Evolutionary conservation across 257 asterid genomes (phyloP).

Genomic region (Salvia hispanica): DNA sequence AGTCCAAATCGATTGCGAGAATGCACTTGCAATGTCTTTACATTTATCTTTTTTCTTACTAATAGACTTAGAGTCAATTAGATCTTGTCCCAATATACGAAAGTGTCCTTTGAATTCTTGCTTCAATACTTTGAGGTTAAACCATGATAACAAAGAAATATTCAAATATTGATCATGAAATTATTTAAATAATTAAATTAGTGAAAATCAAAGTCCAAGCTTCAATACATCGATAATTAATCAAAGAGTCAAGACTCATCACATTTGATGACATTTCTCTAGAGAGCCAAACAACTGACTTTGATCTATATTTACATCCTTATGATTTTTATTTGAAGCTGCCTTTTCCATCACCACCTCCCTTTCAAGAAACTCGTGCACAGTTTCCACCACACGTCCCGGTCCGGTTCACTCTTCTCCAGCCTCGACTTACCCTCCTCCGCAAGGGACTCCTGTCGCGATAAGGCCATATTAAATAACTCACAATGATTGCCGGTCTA

Average conservation of each 20-base stretch:
- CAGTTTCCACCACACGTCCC: constrained; percentile 73
- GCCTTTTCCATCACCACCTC: constrained; percentile 49
- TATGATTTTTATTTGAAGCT: not conserved
- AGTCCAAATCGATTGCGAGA: too few relatives aligned
- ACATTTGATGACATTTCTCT: not conserved
- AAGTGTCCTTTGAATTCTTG: constrained; percentile 9
- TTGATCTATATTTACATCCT: constrained; percentile 41
- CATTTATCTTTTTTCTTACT: too few relatives aligned
- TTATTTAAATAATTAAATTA: not conserved
- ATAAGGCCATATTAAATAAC: too few relatives aligned
- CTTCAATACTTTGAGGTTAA: not conserved
- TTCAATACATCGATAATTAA: not conserved
- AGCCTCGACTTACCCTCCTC: constrained; percentile 55
- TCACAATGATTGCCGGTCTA: too few relatives aligned
- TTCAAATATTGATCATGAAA: not conserved
- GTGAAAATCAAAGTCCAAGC: not conserved
- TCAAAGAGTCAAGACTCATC: not conserved
- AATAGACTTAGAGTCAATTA: not conserved
- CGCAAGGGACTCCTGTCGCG: constrained; percentile 56
- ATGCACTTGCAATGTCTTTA: too few relatives aligned
- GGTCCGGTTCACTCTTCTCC: constrained; percentile 60
- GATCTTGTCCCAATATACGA: not conserved
- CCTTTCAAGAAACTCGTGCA: constrained; percentile 85
- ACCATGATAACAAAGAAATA: not conserved
- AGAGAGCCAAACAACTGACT: constrained; percentile 2